Base-by-base conservation (phyloP, 2,329 filamentous ascomycete genomes). In the Talaromyces sp. region DNA sequence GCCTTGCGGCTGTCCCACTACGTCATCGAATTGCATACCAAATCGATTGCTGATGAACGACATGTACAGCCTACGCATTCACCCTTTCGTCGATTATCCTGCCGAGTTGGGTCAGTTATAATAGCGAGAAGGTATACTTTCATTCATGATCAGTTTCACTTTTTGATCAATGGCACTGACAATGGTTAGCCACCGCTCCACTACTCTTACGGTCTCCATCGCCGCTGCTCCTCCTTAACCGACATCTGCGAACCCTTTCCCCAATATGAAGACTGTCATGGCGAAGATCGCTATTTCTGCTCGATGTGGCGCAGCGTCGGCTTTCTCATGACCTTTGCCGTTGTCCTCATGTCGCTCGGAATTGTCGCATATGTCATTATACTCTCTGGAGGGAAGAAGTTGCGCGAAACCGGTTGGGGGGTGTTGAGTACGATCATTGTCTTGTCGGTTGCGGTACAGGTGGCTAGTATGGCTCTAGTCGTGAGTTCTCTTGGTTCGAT, bases 301-400 rank as follows among this genome's bases (percentile, higher is more conserved):
- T 89, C 87, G 69, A 89, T 96, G 83, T 99, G 93, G 93, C 85
- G 90, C 64, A 91, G 87, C 28, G 87, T 92, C 39, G 92, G 91
- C 25, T 98, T 97, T 77, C 78, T 96, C 67, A 92, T 96, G 80
- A 90, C 88, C 59, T 90, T 97, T 69, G 85, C 90, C 7, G 85
- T 92, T 40, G 87, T 96, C n/a, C 74, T 95, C 42, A 88, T 96
- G 75, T 84, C 95, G 44, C 91, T 89, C 61, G 87, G 87, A 6
- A 77, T 96, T n/a, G 87, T 96, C 31, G 86, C 88, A 18, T 96
- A 93, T 76, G 71, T 88, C 33, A 85, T 96, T 57, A 86, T 96
- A 54, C 79, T 97, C 67, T 79, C 83, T 1, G 92, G 93, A 18
- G 92, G 92, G 39, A 90, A 92, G 74, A 86, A 88, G 69, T 88